Percentiles rank a stretch among this genome's conserved stretches.
Evolutionary conservation across 2,329 filamentous ascomycete species (phyloP).

Genomic region (Xylariomycetidae sp.): DNA sequence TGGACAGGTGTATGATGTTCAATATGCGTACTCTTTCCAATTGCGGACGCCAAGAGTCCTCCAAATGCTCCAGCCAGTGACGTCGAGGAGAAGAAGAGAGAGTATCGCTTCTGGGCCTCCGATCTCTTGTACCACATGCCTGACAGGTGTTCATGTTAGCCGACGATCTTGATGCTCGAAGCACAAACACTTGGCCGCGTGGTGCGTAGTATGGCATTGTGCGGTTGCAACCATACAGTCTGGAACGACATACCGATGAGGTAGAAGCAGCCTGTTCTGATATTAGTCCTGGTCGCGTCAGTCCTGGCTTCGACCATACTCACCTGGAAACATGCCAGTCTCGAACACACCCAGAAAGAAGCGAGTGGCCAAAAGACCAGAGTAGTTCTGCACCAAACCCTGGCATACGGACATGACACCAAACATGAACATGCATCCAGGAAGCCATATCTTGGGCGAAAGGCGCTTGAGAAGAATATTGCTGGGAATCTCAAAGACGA

Average conservation of each 20-base stretch:
- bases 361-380: constrained; percentile 68
- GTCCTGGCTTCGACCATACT: neutral
- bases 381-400: constrained; percentile 72
- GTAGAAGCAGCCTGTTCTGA: constrained; percentile 58
- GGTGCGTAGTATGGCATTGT: neutral
- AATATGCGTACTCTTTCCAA: constrained; percentile 61
- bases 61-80: constrained; percentile 79
- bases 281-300: constrained; percentile 9
- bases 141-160: constrained; percentile 15
- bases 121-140: constrained; percentile 84
- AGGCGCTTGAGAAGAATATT: constrained; percentile 63
- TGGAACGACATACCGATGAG: constrained; percentile 60
- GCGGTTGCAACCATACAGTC: neutral
- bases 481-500: constrained; percentile 65
- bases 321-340: constrained; percentile 52
- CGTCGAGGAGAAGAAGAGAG: constrained; percentile 86
- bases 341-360: constrained; percentile 81
- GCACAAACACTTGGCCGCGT: constrained; percentile 1
- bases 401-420: constrained; percentile 70
- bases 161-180: neutral
- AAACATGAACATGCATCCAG: constrained; percentile 78
- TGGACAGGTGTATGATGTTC: neutral
- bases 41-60: constrained; percentile 76
- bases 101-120: constrained; percentile 87
- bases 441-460: constrained; percentile 47